Base-by-base conservation (phyloP, 140 eudicot genomes). In the Flaveria floridana region DNA sequence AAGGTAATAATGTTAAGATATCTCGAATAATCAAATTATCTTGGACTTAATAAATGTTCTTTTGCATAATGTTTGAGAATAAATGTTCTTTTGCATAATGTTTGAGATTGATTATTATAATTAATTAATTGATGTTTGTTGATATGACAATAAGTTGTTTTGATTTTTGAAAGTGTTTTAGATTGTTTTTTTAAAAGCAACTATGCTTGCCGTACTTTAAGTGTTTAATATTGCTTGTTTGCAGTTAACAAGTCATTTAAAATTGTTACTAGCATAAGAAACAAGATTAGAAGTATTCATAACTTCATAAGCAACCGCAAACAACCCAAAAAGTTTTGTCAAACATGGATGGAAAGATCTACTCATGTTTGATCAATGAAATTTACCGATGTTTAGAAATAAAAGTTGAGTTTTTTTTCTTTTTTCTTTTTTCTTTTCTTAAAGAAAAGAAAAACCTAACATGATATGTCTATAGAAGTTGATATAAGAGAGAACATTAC, bases 41-140 rank as follows among this genome's bases (percentile, higher is more conserved):
- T 57, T 57, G 15, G 64, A 57, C 64, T 57, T 57, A 55, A 55
- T 55, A 18, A 6, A 55, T 55, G 62, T 21, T 57, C n/a, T 57
- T 57, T 57, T 20, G 6, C 15, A 7, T 57, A 11, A 57, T 57
- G 26, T 10, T 23, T 23, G 25, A 0, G 25, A 23, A 23, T 23
- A 23, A 23, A 23, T 23, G 25, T 23, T 23, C 25, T 23, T 23
- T 23, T 23, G 25, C 25, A 23, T 23, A 23, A 23, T 23, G 25
- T 23, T 57, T 10, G 42, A 12, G 39, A 25, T 12, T 61, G 66
- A 2, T 57, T 20, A 21, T 2, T 21, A 58, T 7, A 14, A 3
- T 58, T 20, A 58, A 21, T 58, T 20, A 20, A 20, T 58, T 11
- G 7, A 20, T 9, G 41, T 34, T 5, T 34, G 8, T 34, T 34